Base-by-base conservation (phyloP, 805 yeast genomes). In the Saccharomyces eubayanus region DNA sequence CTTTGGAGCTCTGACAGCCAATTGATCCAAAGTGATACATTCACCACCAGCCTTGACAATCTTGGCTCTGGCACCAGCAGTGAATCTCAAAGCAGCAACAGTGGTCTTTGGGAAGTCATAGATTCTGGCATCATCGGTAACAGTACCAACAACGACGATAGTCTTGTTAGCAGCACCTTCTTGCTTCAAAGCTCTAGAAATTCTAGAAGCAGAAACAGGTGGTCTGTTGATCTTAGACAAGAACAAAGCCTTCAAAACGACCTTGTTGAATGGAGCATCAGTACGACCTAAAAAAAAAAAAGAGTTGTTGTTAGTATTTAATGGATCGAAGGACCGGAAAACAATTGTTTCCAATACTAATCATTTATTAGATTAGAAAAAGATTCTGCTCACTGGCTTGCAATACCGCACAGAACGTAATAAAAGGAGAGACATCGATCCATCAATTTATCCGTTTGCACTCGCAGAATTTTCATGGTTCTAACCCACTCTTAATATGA, bases 11-110 rank as follows among this genome's bases (percentile, higher is more conserved):
- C 96, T 91, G 73, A 87, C 84, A 73, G 99, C 99, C 72, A 94
- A 89, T 83, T 94, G 97, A 79, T 94, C 99, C 71, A 94, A 85
- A 75, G 99, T 94, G 86, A 94, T 87, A 74, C 89, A 89, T 84
- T 94, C 99, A 85, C 99, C 99, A 81, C 99, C 99, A 74, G 92
- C 92, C 85, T 92, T 92, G 72, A 83, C 70, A 76, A 94, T 94
- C 78, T 88, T 89, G 74, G 97, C 97, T 79, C 87, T 89, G 77
- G 99, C 99, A 80, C 94, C 88, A 73, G 94, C 95, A 70, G 99
- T 94, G 90, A 94, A 91, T 81, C 96, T 90, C 78, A 94, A 87
- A 78, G 99, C 99, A 73, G 99, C 98, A 71, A 94, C 89, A 65
- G 98, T 88, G 73, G 92, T 80, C 86, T 91, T 91, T 81, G 98